Percentiles rank a stretch among this genome's conserved stretches.
Conservation (phyloP, 768 basidiomycete genomes). For the Tulasnella sp. region DNA sequence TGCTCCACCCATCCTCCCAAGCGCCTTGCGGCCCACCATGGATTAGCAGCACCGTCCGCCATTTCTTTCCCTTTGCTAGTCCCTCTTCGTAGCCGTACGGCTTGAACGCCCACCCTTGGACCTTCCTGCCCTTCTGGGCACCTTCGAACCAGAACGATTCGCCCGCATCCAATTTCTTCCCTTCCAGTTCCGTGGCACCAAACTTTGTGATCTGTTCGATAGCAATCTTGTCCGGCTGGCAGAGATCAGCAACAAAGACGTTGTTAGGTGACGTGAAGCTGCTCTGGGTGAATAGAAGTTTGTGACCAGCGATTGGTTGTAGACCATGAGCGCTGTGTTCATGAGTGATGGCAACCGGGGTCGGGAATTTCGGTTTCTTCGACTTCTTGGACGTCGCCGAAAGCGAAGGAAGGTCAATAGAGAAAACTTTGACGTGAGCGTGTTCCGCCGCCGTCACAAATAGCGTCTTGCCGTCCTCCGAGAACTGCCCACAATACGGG, state of each 20-base stretch:
- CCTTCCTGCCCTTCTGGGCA: constrained; percentile 47
- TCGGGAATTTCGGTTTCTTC: constrained; percentile 67
- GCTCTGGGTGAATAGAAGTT: constrained; percentile 58
- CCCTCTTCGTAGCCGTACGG: constrained; percentile 54
- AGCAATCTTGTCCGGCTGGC: constrained; percentile 33
- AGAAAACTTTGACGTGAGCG: constrained; percentile 51
- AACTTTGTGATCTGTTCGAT: constrained; percentile 52
- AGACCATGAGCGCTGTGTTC: constrained; percentile 47
- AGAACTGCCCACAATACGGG: constrained; percentile 46
- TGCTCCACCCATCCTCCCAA: constrained; percentile 88
- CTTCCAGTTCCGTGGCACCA: constrained; percentile 41
- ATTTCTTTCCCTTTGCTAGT: constrained; percentile 33
- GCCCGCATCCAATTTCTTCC: constrained; percentile 46
- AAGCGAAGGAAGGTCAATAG: neutral
- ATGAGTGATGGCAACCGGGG: constrained; percentile 49
- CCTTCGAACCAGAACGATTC: constrained; percentile 89
- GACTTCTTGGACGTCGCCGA: constrained; percentile 31
- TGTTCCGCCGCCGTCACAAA: constrained; percentile 30
- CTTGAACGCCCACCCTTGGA: constrained; percentile 78
- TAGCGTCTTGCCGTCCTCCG: constrained; percentile 2
- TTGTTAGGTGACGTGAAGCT: constrained; percentile 74
- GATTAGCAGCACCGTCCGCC: constrained; percentile 68
- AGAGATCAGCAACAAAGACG: constrained; percentile 45
- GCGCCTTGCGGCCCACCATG: constrained; percentile 76
- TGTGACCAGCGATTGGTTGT: constrained; percentile 44